Evolutionary conservation across 305 asterid genomes (phyloP), one percentile per base, ranked within the genome.

Genomic region (Salvia sclarea): DNA sequence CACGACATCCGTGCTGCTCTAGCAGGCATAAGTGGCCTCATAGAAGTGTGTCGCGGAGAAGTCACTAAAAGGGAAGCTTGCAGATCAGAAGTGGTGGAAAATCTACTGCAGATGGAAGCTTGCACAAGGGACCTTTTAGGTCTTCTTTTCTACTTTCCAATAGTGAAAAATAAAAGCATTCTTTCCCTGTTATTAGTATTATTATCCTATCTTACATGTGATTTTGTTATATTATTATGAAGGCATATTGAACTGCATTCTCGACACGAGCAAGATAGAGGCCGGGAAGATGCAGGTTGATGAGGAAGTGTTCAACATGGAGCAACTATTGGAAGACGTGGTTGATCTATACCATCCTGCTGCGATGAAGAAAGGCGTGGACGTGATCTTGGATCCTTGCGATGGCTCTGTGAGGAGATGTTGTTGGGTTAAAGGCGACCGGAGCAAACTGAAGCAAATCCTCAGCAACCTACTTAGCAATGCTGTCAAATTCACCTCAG

Each of bases 1-100:
- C 96, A 89, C 13, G 95, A 91, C 75, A 70, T 91, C 1, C 91
- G 89, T n/a, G 88, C 90, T 66, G 79, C 89, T 37, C 78, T 89
- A 47, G 88, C 90, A 7, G 93, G 85, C 53, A 78, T 91, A 18
- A 66, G 64, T 1, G 86, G 90, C 44, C 76, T 91, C 17, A 76
- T 88, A 8, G 86, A 85, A 28, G 59, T 84, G 43, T 86, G 82
- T 37, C 84, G 71, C 0, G 56, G 58, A 4, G 79, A 78, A 31
- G 82, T 71, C 17, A 21, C 76, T 0, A 74, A 65, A 48, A 54
- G 66, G 67, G 67, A 66, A 1, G 72, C 79, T 11, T 10, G 30
- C 1, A 37, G 66, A 35, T 80, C 85, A 6, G 79, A 76, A 8
- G 55, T 85, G 57, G 65, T 65, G 3, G 17, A 77, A 12, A 84